Percentiles rank a stretch among this genome's conserved stretches.
Evolutionary conservation across 2,329 filamentous ascomycete species (phyloP).

Genomic region (Ceratocystis papillata): DNA sequence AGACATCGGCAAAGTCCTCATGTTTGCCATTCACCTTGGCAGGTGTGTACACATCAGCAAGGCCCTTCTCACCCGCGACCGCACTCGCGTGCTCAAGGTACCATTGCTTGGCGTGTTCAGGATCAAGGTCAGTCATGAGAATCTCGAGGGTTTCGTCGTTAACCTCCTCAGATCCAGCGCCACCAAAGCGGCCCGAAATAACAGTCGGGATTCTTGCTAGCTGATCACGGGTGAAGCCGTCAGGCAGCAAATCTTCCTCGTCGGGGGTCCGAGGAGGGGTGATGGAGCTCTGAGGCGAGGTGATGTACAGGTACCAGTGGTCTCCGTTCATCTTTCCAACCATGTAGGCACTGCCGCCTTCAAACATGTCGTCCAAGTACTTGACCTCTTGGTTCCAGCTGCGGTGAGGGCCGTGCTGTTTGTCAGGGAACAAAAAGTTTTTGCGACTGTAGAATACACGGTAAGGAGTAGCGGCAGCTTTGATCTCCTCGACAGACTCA

Average conservation of each 20-base stretch:
- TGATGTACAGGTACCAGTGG: slow-evolving; percentile 98
- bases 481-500: slow-evolving; percentile 52
- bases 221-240: slow-evolving; percentile 32
- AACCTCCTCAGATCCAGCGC: slow-evolving; percentile 36
- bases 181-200: slow-evolving; percentile 32
- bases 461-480: slow-evolving; percentile 74
- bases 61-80: slow-evolving; percentile 72
- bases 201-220: slow-evolving; percentile 47
- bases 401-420: slow-evolving; percentile 84
- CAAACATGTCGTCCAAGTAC: slow-evolving; percentile 82
- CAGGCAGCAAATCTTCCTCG: slow-evolving; percentile 26
- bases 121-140: slow-evolving; percentile 61
- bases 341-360: slow-evolving; percentile 94
- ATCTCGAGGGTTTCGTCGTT: slow-evolving; percentile 69
- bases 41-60: slow-evolving; percentile 39
- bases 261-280: slow-evolving; percentile 74
- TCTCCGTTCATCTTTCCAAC: slow-evolving; percentile 99
- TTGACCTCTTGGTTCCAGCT: slow-evolving; percentile 97
- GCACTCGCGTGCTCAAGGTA: slow-evolving; percentile 66
- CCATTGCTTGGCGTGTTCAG: slow-evolving; percentile 59
- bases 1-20: slow-evolving; percentile 66
- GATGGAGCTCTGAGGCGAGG: slow-evolving; percentile 66
- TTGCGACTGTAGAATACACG: slow-evolving; percentile 98
- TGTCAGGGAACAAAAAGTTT: slow-evolving; percentile 93
- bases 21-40: slow-evolving; percentile 29